Percentiles rank a stretch among this genome's conserved stretches.
phyloP scores from a whole-genome alignment of 176 grass and related monocot species.

The Bothriochloa decipiens region DNA sequence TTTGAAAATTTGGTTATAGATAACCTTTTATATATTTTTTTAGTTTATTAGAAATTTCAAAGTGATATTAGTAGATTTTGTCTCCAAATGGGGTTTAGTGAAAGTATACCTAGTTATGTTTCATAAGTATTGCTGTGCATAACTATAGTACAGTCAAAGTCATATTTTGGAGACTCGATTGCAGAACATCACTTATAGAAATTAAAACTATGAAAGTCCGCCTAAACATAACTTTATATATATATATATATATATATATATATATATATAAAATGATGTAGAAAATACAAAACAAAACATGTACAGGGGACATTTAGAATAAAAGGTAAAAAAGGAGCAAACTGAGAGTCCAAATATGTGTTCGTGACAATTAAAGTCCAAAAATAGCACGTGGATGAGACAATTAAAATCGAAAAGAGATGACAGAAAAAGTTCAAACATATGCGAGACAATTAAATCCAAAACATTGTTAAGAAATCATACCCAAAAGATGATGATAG shows the following conservation, averaged over 20 bases:
- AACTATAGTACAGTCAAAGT: neutral
- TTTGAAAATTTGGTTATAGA: neutral
- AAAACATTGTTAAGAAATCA: neutral
- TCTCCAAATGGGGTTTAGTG: neutral
- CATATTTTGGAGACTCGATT: neutral
- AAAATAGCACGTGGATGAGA: neutral
- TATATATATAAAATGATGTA: no score
- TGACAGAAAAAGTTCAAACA: no score
- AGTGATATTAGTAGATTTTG: neutral
- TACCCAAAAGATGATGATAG: neutral
- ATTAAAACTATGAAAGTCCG: no score
- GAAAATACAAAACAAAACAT: no score
- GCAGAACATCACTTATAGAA: no score
- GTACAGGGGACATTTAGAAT: no score
- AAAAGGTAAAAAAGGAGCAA: no score
- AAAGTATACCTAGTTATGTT: neutral
- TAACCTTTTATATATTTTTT: neutral
- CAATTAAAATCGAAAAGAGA: no score
- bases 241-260: no score
- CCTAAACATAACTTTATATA: no score
- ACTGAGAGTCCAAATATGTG: neutral
- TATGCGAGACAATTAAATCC: no score
- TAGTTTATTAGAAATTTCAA: neutral
- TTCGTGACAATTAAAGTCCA: neutral
- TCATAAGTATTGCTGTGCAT: neutral